Evolutionary conservation across 805 yeast genomes (phyloP), one percentile per base, ranked within the genome.

Genomic region (Saccharomycopsis synnaedendra): DNA sequence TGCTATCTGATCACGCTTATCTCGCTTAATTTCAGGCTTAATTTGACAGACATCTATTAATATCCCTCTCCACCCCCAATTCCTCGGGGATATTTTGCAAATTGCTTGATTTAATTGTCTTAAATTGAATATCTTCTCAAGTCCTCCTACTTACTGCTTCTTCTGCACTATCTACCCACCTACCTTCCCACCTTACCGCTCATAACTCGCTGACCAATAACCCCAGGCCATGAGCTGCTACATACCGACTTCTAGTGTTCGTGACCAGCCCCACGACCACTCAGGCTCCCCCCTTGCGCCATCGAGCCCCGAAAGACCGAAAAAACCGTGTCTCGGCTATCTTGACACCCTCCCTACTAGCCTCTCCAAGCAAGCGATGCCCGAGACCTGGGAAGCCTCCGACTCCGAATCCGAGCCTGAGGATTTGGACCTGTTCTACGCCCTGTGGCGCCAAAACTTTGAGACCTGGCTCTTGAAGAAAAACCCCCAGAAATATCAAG

Each of bases 371-470:
- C 42, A 5, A 7, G 9, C 8, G 43, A 46, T 33, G 19, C 36
- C 9, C 41, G 45, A n/a, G 41, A 48, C 19, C 32, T 53, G 29
- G 67, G 62, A 45, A 58, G 61, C 47, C 31, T 40, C 37, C 60
- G 60, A 19, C 19, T 19, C 19, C 19, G 44, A 64, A 64, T 41
- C 60, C 69, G 36, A 64, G 65, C 38, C 56, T 63, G 42, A n/a
- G n/a, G n/a, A n/a, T 19, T 8, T 8, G 41, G 19, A 39, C 8
- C 11, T 19, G 9, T 66, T 66, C 50, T 70, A 70, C 51, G 64
- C 63, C 32, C 70, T 66, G 53, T 71, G 76, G 76, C 64, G 74
- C 54, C 62, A 64, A 42, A 64, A 65, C 52, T 59, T 69, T 47
- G 66, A 65, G 38, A 54, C 60, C n/a, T 65, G 69, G 61, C 58